Conservation (phyloP, 2,329 filamentous ascomycete genomes). For the Plenodomus biglobosus region DNA sequence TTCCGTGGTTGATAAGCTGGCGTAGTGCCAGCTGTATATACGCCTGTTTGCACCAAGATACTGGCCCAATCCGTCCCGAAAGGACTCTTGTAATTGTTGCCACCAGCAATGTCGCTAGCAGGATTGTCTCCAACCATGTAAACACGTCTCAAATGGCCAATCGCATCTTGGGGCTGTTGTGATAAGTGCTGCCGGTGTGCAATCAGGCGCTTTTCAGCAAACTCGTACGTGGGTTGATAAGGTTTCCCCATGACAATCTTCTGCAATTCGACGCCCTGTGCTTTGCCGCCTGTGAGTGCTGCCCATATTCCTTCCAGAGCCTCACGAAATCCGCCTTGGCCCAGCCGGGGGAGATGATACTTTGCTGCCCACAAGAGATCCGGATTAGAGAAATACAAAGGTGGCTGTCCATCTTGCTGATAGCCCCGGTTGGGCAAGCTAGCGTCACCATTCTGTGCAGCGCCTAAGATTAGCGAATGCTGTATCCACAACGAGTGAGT, state of each 20-base stretch:
- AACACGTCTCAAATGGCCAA: constrained; percentile 65
- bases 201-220: constrained; percentile 74
- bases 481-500: neutral
- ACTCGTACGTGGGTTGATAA: constrained; percentile 73
- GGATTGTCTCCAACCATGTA: constrained; percentile 83
- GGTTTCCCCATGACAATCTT: constrained; percentile 83
- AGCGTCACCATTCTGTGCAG: constrained; percentile 60
- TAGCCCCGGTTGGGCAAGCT: constrained; percentile 73
- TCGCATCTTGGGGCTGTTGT: constrained; percentile 21
- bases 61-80: constrained; percentile 74
- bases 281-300: constrained; percentile 63
- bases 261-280: constrained; percentile 57
- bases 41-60: constrained; percentile 77
- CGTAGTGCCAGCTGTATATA: constrained; percentile 61
- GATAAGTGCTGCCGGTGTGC: constrained; percentile 59
- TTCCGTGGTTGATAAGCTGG: constrained; percentile 64
- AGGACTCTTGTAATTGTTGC: constrained; percentile 71
- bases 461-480: neutral
- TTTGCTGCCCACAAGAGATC: constrained; percentile 87
- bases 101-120: constrained; percentile 88
- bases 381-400: constrained; percentile 83
- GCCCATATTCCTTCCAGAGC: constrained; percentile 80
- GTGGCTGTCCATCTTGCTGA: constrained; percentile 78
- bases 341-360: constrained; percentile 82
- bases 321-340: constrained; percentile 86